Evolutionary conservation across 257 asterid genomes (phyloP), one percentile per base, ranked within the genome.

Genomic region (Nicotiana noctiflora): DNA sequence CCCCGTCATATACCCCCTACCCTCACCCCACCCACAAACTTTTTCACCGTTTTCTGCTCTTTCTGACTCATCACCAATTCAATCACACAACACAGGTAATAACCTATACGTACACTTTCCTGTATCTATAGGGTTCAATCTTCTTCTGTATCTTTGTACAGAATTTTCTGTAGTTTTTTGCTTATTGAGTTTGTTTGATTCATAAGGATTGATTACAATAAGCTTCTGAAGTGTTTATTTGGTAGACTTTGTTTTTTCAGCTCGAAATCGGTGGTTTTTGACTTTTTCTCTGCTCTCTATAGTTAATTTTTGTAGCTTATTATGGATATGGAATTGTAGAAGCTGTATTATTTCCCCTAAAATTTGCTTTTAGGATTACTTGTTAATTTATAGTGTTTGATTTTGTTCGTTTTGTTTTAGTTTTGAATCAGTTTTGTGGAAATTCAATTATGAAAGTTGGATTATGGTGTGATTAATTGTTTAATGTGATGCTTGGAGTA

Each of bases 11-110:
- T n/a, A n/a, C 64, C 64, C 29, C 2, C 6, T n/a, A n/a, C n/a
- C n/a, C n/a, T n/a, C n/a, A n/a, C 25, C 17, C 31, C 5, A 12
- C 55, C 12, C 76, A 52, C 34, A 7, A 68, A 25, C 59, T 13
- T 72, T 68, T 70, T 44, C 77, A 70, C 77, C 77, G 77, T 72
- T 46, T 46, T 46, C 40, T 49, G 25, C 78, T 21, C 78, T 74
- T 74, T 74, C 44, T 8, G 78, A 72, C 23, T 72, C 78, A 72
- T 46, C 19, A 13, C 21, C 61, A 74, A 25, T 46, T 49, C 78
- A 49, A 74, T 65, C 74, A 65, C 68, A 62, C 15, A 51, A 65
- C 68, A 62, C 18, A 62, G 19, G 68, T 62, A 59, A 59, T 4
- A 61, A 21, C 40, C 77, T 68, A 5, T 40, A 40, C 77, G n/a